Evolutionary conservation across 163 green algal species (phyloP), one percentile per base, ranked within the genome.

Genomic region (Scenedesmus sp.): DNA sequence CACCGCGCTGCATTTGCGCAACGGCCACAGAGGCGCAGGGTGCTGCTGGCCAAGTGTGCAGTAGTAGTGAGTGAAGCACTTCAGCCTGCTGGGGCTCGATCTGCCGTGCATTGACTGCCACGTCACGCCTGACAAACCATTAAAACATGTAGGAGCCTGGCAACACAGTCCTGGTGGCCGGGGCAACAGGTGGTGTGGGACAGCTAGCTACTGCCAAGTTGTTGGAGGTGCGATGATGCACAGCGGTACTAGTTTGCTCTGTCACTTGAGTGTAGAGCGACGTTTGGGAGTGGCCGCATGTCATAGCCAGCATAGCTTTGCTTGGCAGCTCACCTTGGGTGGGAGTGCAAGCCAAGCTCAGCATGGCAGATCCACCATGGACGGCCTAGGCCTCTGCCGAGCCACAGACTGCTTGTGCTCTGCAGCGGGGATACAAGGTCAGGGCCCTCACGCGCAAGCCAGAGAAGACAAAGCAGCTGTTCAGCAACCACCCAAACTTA

Each of bases 171-270:
- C 94, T 99, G 22, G 97, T 99, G 0, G 96, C 96, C 33, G 97
- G 97, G 15, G 95, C 97, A 1, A 98, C 97, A 18, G 98, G 98
- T 13, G 98, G 98, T 4, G 97, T 99, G 3, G 98, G 98, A 22
- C 98, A 99, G 91, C 91, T 99, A 0, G 88, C 98, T 10, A 96
- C 94, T 40, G 96, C 96, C 9, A 98, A 98, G 92, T 94, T 99
- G 4, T 90, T 99, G 16, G 96, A 98, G 91, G 95, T 97, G 81
- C 26, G 33, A 12, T 76, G 56, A 49, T 73, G 81, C 22, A 43
- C 79, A 61, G 12, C 20, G 4, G 15, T 24, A 61, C 26, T 12
- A 43, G 40, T 24, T 65, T 51, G 26, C 16, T 22, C 59, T 72
- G 30, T 40, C 30, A 43, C 26, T 30, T 44, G 18, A 68, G 16